Percentiles rank a stretch among this genome's conserved stretches.
Evolutionary conservation across 2,329 filamentous ascomycete species (phyloP).

Genomic region (Colletotrichum limetticola): DNA sequence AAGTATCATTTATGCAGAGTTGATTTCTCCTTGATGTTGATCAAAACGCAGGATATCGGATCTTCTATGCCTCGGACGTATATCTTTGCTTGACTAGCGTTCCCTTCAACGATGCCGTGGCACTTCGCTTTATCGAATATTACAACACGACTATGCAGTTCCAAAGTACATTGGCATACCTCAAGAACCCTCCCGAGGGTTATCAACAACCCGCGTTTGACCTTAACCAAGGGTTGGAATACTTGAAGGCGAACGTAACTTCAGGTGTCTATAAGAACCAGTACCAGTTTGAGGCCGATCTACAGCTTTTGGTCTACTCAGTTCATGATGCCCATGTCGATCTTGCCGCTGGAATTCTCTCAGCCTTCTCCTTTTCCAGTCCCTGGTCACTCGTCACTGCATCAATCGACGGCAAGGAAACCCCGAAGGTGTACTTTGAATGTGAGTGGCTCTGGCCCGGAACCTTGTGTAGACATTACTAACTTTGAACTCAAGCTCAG

Average conservation of each 20-base stretch:
- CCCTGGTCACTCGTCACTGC: constrained; percentile 13
- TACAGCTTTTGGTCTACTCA: constrained; percentile 23
- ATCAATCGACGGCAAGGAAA: constrained; percentile 22
- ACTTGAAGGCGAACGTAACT: constrained; percentile 13
- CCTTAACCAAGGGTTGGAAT: neutral
- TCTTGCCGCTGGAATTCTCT: constrained; percentile 13
- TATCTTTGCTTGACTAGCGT: constrained; percentile 22
- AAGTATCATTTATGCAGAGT: neutral
- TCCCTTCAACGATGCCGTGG: constrained; percentile 16
- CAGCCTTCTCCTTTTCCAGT: constrained; percentile 23
- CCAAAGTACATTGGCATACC: constrained; percentile 16
- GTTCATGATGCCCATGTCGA: constrained; percentile 22
- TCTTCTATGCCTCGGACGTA: constrained; percentile 12
- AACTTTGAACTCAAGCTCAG: neutral
- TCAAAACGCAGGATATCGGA: neutral
- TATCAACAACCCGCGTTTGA: constrained; percentile 27
- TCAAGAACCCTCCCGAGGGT: constrained; percentile 19
- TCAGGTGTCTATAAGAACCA: constrained; percentile 16
- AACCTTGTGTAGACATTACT: neutral
- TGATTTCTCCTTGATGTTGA: too few species aligned
- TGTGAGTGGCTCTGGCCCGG: neutral
- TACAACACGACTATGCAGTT: constrained; percentile 32
- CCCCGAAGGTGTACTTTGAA: constrained; percentile 22
- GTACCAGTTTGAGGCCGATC: constrained; percentile 17
- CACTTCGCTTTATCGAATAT: constrained; percentile 27